Percentiles rank a stretch among this genome's conserved stretches.
Evolutionary conservation across 2,329 filamentous ascomycete genomes (phyloP).

Genomic region (Alternaria dauci): DNA sequence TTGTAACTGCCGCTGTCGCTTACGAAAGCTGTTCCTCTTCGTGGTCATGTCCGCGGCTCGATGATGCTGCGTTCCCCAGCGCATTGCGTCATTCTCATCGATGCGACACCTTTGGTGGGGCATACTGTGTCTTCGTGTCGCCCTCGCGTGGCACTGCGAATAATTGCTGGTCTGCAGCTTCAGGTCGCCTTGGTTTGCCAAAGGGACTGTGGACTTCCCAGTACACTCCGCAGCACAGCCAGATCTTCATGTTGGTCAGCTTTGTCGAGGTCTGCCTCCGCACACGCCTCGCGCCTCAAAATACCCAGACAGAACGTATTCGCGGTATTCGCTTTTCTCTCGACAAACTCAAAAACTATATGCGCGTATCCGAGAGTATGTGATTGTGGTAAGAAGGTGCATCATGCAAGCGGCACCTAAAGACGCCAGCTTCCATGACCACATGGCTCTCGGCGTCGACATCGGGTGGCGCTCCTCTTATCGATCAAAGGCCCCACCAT

Average conservation of each 20-base stretch:
- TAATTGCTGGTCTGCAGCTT: constrained; percentile 23
- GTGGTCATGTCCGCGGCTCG: constrained; percentile 19
- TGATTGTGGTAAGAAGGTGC: not conserved
- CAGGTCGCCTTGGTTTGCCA: constrained; percentile 18
- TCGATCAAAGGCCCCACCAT: constrained; percentile 34
- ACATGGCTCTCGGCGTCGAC: not conserved
- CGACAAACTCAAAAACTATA: not conserved
- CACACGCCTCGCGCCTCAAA: not conserved
- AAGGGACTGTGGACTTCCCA: constrained; percentile 28
- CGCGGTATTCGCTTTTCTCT: not conserved
- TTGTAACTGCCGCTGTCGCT: constrained; percentile 15
- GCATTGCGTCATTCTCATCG: constrained; percentile 24
- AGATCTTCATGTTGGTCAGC: constrained; percentile 24
- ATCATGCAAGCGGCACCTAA: not conserved
- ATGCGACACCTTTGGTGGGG: constrained; percentile 19
- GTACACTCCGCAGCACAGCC: constrained; percentile 31
- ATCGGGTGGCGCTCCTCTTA: constrained; percentile 15
- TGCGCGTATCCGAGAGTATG: not conserved
- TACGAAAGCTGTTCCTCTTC: constrained; percentile 14
- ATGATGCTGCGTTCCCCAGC: not conserved
- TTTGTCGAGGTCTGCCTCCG: not conserved
- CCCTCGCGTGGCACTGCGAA: constrained; percentile 20
- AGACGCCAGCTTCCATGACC: not conserved
- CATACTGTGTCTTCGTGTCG: constrained; percentile 12
- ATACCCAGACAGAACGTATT: not conserved